Evolutionary conservation across 2,329 filamentous ascomycete species (phyloP).

Genomic region (Aureobasidium namibiae): DNA sequence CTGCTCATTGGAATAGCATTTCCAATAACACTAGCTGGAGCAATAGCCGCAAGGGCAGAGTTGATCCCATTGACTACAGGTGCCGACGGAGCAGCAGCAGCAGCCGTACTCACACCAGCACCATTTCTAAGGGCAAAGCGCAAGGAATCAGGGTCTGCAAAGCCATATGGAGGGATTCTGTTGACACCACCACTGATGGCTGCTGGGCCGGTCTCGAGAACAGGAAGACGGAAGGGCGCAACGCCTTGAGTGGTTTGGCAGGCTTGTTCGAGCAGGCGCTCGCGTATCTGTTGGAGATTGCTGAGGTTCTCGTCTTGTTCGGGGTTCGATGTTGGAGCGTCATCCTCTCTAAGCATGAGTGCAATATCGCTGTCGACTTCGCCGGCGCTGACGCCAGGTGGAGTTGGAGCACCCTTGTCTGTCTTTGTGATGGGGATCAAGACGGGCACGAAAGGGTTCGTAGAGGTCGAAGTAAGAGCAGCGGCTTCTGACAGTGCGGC

Average conservation of each 20-base stretch:
- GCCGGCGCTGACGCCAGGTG: conserved; percentile 32
- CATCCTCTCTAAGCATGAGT: conserved; percentile 33
- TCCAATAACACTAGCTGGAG: conserved; percentile 14
- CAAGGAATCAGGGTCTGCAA: conserved; percentile 20
- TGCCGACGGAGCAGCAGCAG: conserved; percentile 16
- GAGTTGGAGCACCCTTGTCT: conserved; percentile 41
- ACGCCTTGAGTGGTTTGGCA: conserved; percentile 21
- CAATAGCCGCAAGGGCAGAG: conserved; percentile 11
- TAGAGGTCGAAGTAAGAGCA: conserved; percentile 21
- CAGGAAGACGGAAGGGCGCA: conserved; percentile 27
- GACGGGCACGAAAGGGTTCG: conserved; percentile 37
- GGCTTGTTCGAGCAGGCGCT: conserved; percentile 28
- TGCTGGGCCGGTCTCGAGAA: conserved; percentile 28
- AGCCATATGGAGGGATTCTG: conserved; percentile 25
- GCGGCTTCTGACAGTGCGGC: conserved; percentile 44
- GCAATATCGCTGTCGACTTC: conserved; percentile 43
- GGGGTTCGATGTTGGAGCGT: conserved; percentile 10
- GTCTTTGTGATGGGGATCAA: conserved; percentile 38
- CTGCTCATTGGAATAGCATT: conserved; percentile 23
- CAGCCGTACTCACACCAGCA: conserved; percentile 16
- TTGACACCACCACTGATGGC: conserved; percentile 27
- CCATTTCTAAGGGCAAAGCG: conserved; percentile 7
- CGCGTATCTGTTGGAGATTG: conserved; percentile 18
- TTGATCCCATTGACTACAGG: conserved; percentile 16
- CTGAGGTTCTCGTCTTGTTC: background rate